Percentiles rank a stretch among this genome's conserved stretches.
Conservation (phyloP, 768 basidiomycete species). For the Piloderma croceum region DNA sequence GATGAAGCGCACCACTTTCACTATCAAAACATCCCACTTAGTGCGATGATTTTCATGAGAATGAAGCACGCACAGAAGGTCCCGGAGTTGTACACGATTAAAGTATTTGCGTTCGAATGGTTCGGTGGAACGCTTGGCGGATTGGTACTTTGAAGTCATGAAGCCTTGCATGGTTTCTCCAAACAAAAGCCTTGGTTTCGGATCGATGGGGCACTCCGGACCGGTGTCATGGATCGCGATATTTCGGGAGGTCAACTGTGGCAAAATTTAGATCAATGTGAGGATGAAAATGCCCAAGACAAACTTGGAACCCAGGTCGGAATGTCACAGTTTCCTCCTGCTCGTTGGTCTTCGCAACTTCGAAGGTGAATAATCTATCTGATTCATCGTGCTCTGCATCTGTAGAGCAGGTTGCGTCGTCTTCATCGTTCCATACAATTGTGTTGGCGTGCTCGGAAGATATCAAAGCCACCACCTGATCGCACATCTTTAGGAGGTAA, state of each 20-base stretch:
- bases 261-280: too few species aligned
- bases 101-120: background rate
- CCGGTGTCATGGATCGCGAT: constrained; percentile 7
- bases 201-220: constrained; percentile 3
- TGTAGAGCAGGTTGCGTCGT: constrained; percentile 15
- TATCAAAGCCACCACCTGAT: constrained; percentile 48
- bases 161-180: constrained; percentile 40
- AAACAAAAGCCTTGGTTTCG: constrained; percentile 26
- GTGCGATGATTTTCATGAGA: too few species aligned
- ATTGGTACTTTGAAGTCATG: constrained; percentile 26
- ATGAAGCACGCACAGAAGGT: constrained; percentile 19
- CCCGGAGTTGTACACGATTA: constrained; percentile 12
- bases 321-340: constrained; percentile 45
- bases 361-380: constrained; percentile 48
- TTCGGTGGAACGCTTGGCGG: constrained; percentile 7
- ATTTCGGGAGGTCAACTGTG: constrained; percentile 1
- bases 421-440: constrained; percentile 38
- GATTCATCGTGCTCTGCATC: constrained; percentile 35
- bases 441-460: constrained; percentile 41
- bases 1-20: constrained; percentile 14
- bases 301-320: constrained; percentile 43
- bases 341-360: constrained; percentile 49
- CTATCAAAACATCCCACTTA: constrained; percentile 11
- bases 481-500: constrained; percentile 54
- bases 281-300: constrained; percentile 2